A percentile compares a stretch with the other conserved stretches of the same genome.
Conservation (phyloP, 148 eudicot genomes). For the Camellia lanceoleosa region DNA sequence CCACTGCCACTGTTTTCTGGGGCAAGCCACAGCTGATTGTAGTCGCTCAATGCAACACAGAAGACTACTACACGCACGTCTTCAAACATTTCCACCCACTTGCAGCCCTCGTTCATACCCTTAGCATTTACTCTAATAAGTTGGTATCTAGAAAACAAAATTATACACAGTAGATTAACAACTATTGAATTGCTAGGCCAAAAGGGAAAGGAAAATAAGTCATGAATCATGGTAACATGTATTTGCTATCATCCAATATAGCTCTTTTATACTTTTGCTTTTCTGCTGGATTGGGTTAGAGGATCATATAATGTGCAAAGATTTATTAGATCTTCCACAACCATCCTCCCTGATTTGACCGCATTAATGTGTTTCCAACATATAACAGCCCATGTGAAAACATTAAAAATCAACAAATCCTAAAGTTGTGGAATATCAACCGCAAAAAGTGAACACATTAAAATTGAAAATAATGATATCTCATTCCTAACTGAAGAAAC, state of each 20-base stretch:
- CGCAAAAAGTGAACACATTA: background rate
- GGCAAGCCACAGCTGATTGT: conserved; percentile 59
- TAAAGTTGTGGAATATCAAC: background rate
- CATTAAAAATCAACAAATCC: background rate
- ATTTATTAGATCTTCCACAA: background rate
- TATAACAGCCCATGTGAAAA: background rate
- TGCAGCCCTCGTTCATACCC: conserved; percentile 86
- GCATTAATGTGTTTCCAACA: background rate
- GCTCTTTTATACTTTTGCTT: background rate
- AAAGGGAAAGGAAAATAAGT: background rate
- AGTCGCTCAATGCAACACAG: conserved; percentile 80
- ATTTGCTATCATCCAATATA: background rate
- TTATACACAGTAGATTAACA: background rate
- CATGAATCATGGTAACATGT: background rate
- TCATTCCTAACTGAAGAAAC: background rate
- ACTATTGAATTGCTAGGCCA: background rate
- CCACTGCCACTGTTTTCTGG: conserved; percentile 41
- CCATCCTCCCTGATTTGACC: background rate
- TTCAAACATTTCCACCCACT: conserved; percentile 98
- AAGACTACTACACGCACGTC: conserved; percentile 82
- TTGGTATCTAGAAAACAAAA: conserved; percentile 52
- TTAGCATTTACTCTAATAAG: conserved; percentile 85
- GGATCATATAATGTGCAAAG: background rate
- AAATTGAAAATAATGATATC: background rate
- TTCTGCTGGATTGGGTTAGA: background rate